A percentile compares a stretch with the other conserved stretches of the same genome.
phyloP scores from a whole-genome alignment of 179 eudicot genomes.

The Patellifolia procumbens region DNA sequence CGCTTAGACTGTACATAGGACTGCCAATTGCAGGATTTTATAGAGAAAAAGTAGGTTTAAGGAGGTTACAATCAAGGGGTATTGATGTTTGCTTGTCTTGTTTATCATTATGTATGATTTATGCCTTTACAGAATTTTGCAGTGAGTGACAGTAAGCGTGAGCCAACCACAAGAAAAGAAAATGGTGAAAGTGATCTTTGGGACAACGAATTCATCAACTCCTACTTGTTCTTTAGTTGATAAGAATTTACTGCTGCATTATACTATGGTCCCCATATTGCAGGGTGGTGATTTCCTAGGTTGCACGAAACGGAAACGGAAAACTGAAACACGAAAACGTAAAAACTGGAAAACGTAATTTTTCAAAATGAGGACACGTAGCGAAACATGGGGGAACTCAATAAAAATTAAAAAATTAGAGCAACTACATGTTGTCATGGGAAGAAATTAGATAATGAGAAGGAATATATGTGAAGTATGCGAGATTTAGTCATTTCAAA shows the following conservation, averaged over 20 bases:
- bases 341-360: too few species aligned
- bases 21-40: neutral
- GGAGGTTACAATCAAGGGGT: constrained; percentile 10
- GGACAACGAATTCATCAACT: constrained; percentile 5
- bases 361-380: too few species aligned
- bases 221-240: neutral
- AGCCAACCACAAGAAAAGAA: neutral
- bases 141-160: constrained; percentile 17
- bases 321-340: too few species aligned
- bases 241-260: neutral
- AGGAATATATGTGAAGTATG: too few species aligned
- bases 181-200: neutral
- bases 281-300: neutral
- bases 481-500: neutral
- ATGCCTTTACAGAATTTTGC: constrained; percentile 11
- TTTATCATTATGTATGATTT: neutral
- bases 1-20: too few species aligned
- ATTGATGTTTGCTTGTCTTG: constrained; percentile 15
- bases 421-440: too few species aligned
- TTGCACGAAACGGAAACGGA: too few species aligned
- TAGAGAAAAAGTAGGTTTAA: neutral
- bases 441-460: too few species aligned
- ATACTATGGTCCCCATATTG: constrained; percentile 19
- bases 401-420: too few species aligned
- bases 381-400: too few species aligned